Evolutionary conservation across 306 rosid species (phyloP).

Genomic region (Canavalia gladiata): DNA sequence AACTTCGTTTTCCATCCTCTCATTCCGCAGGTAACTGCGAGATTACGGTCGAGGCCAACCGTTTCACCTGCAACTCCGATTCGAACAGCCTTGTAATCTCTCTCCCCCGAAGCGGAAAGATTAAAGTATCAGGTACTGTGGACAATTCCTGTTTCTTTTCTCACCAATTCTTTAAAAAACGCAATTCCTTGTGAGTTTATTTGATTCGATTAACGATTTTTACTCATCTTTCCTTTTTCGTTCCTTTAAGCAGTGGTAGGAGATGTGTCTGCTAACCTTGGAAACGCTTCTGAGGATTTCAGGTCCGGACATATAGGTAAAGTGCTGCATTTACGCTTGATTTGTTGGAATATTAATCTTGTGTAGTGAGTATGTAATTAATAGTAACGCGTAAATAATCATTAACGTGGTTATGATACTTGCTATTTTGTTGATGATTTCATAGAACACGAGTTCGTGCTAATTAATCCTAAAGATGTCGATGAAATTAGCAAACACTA

Average conservation of each 20-base stretch:
- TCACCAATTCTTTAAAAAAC: background rate
- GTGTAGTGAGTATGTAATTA: background rate
- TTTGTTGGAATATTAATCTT: background rate
- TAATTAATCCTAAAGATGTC: slow-evolving; percentile 77
- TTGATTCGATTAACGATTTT: slow-evolving; percentile 33
- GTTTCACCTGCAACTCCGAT: slow-evolving; percentile 63
- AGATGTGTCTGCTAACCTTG: slow-evolving; percentile 39
- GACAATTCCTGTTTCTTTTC: background rate
- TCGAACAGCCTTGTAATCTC: slow-evolving; percentile 58
- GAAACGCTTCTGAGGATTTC: slow-evolving; percentile 36
- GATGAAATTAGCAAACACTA: slow-evolving; percentile 56
- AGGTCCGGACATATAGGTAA: slow-evolving; percentile 49
- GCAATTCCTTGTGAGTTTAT: background rate
- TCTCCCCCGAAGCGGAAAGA: slow-evolving; percentile 55
- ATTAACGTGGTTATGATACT: background rate
- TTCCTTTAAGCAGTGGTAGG: slow-evolving; percentile 46
- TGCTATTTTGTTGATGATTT: slow-evolving; percentile 16
- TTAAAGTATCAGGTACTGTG: slow-evolving; percentile 63
- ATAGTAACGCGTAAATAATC: slow-evolving; percentile 6
- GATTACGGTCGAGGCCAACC: slow-evolving; percentile 63
- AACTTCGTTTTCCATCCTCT: slow-evolving; percentile 19
- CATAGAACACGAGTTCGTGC: slow-evolving; percentile 62
- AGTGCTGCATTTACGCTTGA: background rate
- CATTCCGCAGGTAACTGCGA: slow-evolving; percentile 68
- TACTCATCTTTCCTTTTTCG: background rate